Percentiles rank a stretch among this genome's conserved stretches.
These are phyloP conservation scores for Heritiera littoralis DNA, from an alignment of 345 rosid species.

Conservation along the genomic window DNA sequence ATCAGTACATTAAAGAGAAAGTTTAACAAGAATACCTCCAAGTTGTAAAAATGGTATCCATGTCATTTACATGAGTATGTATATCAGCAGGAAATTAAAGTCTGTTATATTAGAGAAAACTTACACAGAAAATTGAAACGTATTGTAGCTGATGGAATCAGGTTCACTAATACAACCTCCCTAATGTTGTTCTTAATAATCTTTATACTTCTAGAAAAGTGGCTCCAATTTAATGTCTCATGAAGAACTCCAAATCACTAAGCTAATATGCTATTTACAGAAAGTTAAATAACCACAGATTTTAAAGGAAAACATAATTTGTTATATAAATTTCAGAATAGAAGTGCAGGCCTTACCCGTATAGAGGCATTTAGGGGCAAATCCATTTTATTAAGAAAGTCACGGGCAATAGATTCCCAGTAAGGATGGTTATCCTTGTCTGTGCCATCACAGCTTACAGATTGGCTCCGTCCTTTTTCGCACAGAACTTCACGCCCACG, in stretches of 20 bases:
- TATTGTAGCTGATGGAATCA: background rate
- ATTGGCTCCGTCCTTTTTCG: constrained; percentile 23
- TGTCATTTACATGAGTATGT: background rate
- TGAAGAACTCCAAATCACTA: background rate
- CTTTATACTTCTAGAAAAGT: background rate
- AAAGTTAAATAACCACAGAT: background rate
- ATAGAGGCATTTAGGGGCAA: constrained; percentile 29
- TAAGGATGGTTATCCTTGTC: constrained; percentile 20
- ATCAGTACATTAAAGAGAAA: background rate
- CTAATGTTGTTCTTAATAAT: background rate
- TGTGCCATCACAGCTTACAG: constrained; percentile 12
- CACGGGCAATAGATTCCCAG: constrained; percentile 31
- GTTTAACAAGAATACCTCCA: background rate
- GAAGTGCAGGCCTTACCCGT: constrained; percentile 34
- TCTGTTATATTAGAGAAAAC: background rate
- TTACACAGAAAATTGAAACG: background rate
- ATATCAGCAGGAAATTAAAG: background rate
- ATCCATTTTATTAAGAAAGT: constrained; percentile 35
- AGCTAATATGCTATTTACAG: background rate
- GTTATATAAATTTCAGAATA: constrained; percentile 2
- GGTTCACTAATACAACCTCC: background rate
- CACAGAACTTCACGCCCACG: constrained; percentile 26
- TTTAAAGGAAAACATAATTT: background rate
- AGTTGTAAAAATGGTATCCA: background rate
- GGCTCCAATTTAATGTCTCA: background rate